Evolutionary conservation across 2,329 filamentous ascomycete species (phyloP).

Genomic region (Ophiostoma sp.): DNA sequence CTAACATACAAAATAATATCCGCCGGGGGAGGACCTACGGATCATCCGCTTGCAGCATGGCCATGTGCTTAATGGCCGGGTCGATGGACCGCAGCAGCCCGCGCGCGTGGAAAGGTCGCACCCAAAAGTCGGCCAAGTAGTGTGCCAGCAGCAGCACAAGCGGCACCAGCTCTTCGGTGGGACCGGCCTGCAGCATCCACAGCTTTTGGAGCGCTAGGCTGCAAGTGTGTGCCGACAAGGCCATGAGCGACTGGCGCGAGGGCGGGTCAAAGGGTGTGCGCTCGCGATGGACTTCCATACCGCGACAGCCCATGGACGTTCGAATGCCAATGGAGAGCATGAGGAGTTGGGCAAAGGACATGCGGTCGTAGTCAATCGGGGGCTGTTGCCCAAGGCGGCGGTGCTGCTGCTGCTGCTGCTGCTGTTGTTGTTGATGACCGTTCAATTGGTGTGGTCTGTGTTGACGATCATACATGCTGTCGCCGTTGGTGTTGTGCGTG

Average conservation of each 20-base stretch:
- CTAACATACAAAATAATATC: not conserved
- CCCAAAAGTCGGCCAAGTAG: slow-evolving; percentile 16
- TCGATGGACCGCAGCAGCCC: not conserved
- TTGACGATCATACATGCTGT: not conserved
- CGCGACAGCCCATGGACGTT: not conserved
- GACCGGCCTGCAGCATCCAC: not conserved
- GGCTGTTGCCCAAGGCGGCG: not conserved
- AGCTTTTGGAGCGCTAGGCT: slow-evolving; percentile 1
- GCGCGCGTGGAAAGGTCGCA: not conserved
- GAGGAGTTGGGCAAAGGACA: not conserved
- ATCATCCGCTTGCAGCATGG: not conserved
- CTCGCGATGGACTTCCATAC: not conserved
- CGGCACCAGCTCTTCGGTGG: not conserved
- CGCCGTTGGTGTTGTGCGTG: not conserved
- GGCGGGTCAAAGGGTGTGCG: slow-evolving; percentile 10
- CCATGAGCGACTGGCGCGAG: not conserved
- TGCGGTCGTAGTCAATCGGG: not conserved
- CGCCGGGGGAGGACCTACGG: not conserved
- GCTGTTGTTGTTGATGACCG: not conserved
- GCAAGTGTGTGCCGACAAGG: not conserved
- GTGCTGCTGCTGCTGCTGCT: not conserved
- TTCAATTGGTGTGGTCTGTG: not conserved
- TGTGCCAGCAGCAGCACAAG: not conserved
- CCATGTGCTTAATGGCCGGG: slow-evolving; percentile 6
- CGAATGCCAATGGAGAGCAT: not conserved